These are phyloP conservation scores for Suillus subalutaceus DNA, from an alignment of 768 basidiomycete species.

Conservation along the genomic window DNA sequence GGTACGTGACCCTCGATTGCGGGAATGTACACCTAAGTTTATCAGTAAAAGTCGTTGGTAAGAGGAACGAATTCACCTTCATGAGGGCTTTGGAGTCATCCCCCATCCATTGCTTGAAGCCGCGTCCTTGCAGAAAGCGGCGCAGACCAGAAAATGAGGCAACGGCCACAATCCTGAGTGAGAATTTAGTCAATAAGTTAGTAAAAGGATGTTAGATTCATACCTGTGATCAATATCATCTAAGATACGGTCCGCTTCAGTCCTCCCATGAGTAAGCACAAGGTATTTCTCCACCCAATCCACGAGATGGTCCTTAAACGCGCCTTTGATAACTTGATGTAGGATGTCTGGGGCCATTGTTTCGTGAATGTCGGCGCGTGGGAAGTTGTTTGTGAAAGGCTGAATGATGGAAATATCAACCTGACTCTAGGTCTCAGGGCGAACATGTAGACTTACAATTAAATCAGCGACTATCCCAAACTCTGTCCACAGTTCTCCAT, in stretches of 20 bases:
- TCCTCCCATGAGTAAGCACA: conserved; percentile 8
- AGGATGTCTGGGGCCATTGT: conserved; percentile 43
- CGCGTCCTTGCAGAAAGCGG: conserved; percentile 27
- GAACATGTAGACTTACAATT: conserved; percentile 26
- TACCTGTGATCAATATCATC: conserved; percentile 40
- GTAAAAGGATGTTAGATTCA: conserved; percentile 11
- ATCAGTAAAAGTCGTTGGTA: background rate
- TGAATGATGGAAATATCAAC: background rate
- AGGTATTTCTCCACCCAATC: conserved; percentile 41
- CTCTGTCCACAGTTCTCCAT: conserved; percentile 30
- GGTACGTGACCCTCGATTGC: conserved; percentile 11
- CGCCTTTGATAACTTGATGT: conserved; percentile 51
- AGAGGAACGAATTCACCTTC: conserved; percentile 3
- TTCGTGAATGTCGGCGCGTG: conserved; percentile 29
- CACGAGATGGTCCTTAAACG: conserved; percentile 47
- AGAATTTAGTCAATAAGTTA: background rate
- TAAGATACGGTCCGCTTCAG: conserved; percentile 26
- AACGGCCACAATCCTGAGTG: conserved; percentile 19
- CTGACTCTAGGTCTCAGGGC: background rate
- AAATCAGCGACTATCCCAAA: conserved; percentile 38
- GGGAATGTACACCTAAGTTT: conserved; percentile 5
- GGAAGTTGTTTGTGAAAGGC: conserved; percentile 15
- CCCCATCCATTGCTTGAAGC: conserved; percentile 41
- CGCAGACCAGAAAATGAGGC: conserved; percentile 22
- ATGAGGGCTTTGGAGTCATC: conserved; percentile 27